Percentiles rank a stretch among this genome's conserved stretches.
Conservation (phyloP, 306 rosid species). For the Malus sieversii region DNA sequence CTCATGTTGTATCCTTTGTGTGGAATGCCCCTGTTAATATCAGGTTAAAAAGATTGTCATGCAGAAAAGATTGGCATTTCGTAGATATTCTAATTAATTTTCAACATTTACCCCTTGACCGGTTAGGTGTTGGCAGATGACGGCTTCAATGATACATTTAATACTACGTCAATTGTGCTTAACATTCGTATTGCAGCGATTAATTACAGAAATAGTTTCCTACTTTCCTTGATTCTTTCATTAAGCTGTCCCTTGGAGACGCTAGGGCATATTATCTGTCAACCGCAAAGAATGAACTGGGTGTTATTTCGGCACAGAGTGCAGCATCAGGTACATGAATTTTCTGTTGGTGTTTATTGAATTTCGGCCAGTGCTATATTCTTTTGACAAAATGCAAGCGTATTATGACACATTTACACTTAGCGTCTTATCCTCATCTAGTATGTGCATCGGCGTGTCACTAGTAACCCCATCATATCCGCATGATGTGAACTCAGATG, state of each 20-base stretch:
- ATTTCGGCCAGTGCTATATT: background rate
- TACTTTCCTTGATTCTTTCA: conserved; percentile 28
- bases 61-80: background rate
- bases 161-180: background rate
- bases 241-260: conserved; percentile 89
- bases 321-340: conserved; percentile 47
- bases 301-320: conserved; percentile 87
- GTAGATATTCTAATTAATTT: background rate
- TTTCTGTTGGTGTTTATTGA: background rate
- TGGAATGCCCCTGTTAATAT: background rate
- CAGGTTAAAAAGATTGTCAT: background rate
- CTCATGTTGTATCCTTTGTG: conserved; percentile 64
- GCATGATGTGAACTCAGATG: conserved; percentile 4
- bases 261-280: conserved; percentile 83
- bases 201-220: conserved; percentile 11
- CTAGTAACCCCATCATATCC: background rate
- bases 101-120: background rate
- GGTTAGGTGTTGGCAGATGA: background rate
- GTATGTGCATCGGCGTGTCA: background rate
- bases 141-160: background rate
- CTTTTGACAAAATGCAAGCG: background rate
- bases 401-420: too few species aligned
- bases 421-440: background rate
- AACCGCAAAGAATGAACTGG: conserved; percentile 89
- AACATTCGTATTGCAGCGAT: background rate